Evolutionary conservation across 495 filamentous ascomycete species (phyloP), one percentile per base, ranked within the genome.

Genomic region (Aspergillus carlsbadensis): DNA sequence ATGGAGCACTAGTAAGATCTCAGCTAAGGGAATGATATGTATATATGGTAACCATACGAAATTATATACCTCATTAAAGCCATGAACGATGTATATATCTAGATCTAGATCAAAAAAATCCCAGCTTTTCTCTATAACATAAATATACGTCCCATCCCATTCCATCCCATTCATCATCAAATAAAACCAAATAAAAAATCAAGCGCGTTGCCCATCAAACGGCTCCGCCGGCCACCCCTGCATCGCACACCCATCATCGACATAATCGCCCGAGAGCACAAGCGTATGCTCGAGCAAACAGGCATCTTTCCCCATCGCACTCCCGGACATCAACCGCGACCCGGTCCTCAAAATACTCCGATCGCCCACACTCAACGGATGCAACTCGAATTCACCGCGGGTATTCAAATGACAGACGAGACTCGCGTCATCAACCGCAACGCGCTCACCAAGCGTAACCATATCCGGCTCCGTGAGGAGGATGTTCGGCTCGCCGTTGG

Each of bases 401-500:
- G 72, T 73, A 49, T 78, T 77, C 46, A 76, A 66, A 57, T 80
- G 77, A 34, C 60, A 70, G 6, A 79, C 75, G 33, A 79, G 37
- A 58, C 74, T 78, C 3, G 72, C 73, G 58, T 80, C 76, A 24
- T 80, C 77, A 15, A 78, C 72, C 3, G 66, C 61, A 5, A 80
- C 76, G 1, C 77, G 40, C 26, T 78, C 69, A 10, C 77, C 78
- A 7, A 81, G 50, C 0, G 60, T 70, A 1, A 81, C 54, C 22
- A 79, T 65, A 22, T 79, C 78, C 3, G 78, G 78, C 63, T 81
- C 77, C 2, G 78, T 81, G 42, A 81, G 76, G 34, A 74, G 57
- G 18, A 80, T 57, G 40, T 63, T 74, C 18, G 76, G 73, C 2
- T 51, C 54, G 2, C 77, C 76, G 35, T 73, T 74, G 14, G 72